Conservation (phyloP, 805 yeast genomes). For the Clavispora asparagi region DNA sequence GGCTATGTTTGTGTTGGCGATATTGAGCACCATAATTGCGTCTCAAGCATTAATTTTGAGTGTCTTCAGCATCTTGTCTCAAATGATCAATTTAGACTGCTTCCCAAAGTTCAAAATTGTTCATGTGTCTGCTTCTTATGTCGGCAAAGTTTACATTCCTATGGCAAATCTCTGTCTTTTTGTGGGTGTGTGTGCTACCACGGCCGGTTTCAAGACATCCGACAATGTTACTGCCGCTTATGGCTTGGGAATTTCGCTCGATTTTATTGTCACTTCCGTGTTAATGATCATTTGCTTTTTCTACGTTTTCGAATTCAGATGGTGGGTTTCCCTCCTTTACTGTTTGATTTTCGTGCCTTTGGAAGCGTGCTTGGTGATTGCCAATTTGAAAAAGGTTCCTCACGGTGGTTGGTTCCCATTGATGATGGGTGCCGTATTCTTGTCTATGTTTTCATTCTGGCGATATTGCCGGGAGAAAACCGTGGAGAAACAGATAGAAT, state of each 20-base stretch:
- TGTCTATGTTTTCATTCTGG: slow-evolving; percentile 41
- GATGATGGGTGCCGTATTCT: slow-evolving; percentile 36
- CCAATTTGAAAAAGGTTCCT: slow-evolving; percentile 47
- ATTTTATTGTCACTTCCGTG: slow-evolving; percentile 47
- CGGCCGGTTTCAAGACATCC: slow-evolving; percentile 49
- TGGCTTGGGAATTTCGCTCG: slow-evolving; percentile 55
- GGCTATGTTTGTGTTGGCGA: slow-evolving; percentile 48
- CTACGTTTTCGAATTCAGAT: slow-evolving; percentile 38
- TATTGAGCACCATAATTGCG: slow-evolving; percentile 52
- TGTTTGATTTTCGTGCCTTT: slow-evolving; percentile 40
- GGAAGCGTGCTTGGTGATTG: slow-evolving; percentile 41
- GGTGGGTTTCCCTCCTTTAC: slow-evolving; percentile 30
- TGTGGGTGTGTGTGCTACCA: slow-evolving; percentile 45
- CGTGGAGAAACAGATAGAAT: slow-evolving; percentile 31
- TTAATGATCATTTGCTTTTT: slow-evolving; percentile 42
- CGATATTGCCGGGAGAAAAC: slow-evolving; percentile 42
- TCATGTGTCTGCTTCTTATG: slow-evolving; percentile 40
- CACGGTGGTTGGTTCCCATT: slow-evolving; percentile 64
- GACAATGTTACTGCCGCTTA: slow-evolving; percentile 53
- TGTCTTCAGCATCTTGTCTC: slow-evolving; percentile 48
- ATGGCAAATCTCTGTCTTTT: slow-evolving; percentile 44
- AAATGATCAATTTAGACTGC: slow-evolving; percentile 49
- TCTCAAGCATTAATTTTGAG: slow-evolving; percentile 56
- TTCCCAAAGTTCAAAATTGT: slow-evolving; percentile 45
- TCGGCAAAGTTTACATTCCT: slow-evolving; percentile 53